Percentiles rank a stretch among this genome's conserved stretches.
phyloP scores from a whole-genome alignment of 345 rosid species.

The Euphorbia pulcherrima region DNA sequence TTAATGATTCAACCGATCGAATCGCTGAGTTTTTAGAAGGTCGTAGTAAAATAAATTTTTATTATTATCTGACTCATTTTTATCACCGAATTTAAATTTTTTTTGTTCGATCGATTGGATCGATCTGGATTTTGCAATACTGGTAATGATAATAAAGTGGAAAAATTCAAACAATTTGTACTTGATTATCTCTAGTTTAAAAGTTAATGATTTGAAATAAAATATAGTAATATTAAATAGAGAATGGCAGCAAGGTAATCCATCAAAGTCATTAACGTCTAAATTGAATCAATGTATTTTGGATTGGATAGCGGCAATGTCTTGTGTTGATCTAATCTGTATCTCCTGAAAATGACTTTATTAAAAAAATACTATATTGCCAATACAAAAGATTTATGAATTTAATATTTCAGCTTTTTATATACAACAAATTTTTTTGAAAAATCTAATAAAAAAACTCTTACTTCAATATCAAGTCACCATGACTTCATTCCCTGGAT shows the following conservation, averaged over 20 bases:
- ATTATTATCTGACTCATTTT: too few relatives aligned
- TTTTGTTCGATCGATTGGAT: too few relatives aligned
- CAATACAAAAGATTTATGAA: too few relatives aligned
- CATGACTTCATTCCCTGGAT: conserved; percentile 25
- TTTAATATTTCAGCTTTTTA: too few relatives aligned
- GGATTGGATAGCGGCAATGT: neutral
- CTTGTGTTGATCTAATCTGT: neutral
- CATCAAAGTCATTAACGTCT: neutral
- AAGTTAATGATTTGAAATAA: too few relatives aligned
- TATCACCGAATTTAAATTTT: too few relatives aligned
- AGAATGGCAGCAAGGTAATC: neutral
- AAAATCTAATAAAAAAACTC: neutral
- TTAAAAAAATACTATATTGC: neutral
- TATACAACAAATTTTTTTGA: too few relatives aligned
- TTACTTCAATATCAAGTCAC: conserved; percentile 29
- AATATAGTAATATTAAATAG: neutral
- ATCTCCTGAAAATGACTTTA: neutral
- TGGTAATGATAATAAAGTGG: neutral
- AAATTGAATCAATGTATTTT: neutral
- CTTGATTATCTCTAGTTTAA: too few relatives aligned
- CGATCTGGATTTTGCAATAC: too few relatives aligned
- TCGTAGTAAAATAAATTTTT: too few relatives aligned
- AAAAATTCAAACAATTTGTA: neutral
- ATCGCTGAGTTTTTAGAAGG: too few relatives aligned
- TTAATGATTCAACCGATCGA: too few relatives aligned